A percentile compares a stretch with the other conserved stretches of the same genome.
Evolutionary conservation across 306 rosid species (phyloP).

Genomic region (Phaseolus lunatus): DNA sequence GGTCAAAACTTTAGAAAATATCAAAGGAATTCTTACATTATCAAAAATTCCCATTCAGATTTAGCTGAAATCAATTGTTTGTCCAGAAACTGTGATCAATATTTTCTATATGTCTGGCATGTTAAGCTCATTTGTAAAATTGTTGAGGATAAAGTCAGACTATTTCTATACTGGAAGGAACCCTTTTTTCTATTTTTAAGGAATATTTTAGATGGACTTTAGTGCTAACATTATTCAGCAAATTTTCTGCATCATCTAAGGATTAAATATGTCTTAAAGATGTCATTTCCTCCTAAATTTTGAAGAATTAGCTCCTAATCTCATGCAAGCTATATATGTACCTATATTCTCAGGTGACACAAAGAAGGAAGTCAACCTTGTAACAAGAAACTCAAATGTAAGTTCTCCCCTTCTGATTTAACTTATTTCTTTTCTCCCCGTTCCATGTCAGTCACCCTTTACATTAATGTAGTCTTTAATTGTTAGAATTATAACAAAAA

Average conservation of each 20-base stretch:
- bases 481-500: too few species aligned
- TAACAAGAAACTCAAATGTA: slow-evolving; percentile 46
- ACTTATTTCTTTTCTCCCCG: background rate
- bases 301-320: background rate
- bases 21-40: background rate
- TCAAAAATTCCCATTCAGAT: background rate
- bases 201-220: background rate
- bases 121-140: background rate
- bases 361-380: slow-evolving; percentile 27
- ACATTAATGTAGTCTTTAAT: background rate
- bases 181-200: background rate
- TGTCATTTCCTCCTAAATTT: slow-evolving; percentile 7
- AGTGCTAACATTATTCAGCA: background rate
- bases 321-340: slow-evolving; percentile 44
- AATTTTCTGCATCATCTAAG: slow-evolving; percentile 9
- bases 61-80: background rate
- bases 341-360: background rate
- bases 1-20: background rate
- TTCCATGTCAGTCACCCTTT: background rate
- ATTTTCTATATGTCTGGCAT: background rate
- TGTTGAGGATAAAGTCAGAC: background rate
- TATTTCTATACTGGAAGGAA: background rate
- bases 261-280: slow-evolving; percentile 8
- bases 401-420: slow-evolving; percentile 33
- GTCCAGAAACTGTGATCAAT: background rate